Conservation (phyloP, 306 rosid genomes). For the Acacia confusa region DNA sequence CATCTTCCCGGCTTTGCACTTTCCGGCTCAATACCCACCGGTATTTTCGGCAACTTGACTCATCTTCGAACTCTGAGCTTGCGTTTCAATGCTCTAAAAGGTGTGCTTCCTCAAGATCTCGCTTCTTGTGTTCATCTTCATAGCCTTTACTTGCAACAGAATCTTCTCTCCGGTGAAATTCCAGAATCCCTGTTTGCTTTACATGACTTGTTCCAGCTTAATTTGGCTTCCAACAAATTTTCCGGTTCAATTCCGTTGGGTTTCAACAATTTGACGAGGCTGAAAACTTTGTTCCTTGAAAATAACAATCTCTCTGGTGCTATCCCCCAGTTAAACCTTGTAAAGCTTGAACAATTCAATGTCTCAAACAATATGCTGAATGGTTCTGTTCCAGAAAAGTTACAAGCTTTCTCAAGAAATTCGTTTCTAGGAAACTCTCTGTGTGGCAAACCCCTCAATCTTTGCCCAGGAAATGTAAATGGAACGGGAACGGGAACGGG, state of each 20-base stretch:
- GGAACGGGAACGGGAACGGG: slow-evolving; percentile 11
- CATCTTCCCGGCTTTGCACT: slow-evolving; percentile 62
- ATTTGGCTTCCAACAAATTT: slow-evolving; percentile 50
- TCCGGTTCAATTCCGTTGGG: slow-evolving; percentile 47
- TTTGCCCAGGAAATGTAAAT: slow-evolving; percentile 41
- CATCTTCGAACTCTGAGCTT: slow-evolving; percentile 59
- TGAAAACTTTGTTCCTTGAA: slow-evolving; percentile 54
- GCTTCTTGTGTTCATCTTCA: slow-evolving; percentile 43
- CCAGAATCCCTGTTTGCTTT: slow-evolving; percentile 43
- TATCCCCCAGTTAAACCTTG: slow-evolving; percentile 33
- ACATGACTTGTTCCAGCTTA: slow-evolving; percentile 46
- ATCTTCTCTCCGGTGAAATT: slow-evolving; percentile 50
- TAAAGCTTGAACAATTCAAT: slow-evolving; percentile 50
- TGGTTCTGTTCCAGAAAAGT: slow-evolving; percentile 56
- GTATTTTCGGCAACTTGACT: slow-evolving; percentile 45
- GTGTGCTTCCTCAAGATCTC: slow-evolving; percentile 53
- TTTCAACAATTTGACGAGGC: slow-evolving; percentile 42
- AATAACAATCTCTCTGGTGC: slow-evolving; percentile 48
- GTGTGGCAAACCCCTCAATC: slow-evolving; percentile 56
- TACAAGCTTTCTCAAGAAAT: slow-evolving; percentile 36
- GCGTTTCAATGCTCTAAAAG: slow-evolving; percentile 54
- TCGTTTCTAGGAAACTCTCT: slow-evolving; percentile 56
- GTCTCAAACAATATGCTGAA: slow-evolving; percentile 53
- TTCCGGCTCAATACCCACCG: slow-evolving; percentile 51
- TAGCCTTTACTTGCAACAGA: slow-evolving; percentile 61